Evolutionary conservation across 306 rosid species (phyloP), one percentile per base, ranked within the genome.

Genomic region (Lotus japonicus): DNA sequence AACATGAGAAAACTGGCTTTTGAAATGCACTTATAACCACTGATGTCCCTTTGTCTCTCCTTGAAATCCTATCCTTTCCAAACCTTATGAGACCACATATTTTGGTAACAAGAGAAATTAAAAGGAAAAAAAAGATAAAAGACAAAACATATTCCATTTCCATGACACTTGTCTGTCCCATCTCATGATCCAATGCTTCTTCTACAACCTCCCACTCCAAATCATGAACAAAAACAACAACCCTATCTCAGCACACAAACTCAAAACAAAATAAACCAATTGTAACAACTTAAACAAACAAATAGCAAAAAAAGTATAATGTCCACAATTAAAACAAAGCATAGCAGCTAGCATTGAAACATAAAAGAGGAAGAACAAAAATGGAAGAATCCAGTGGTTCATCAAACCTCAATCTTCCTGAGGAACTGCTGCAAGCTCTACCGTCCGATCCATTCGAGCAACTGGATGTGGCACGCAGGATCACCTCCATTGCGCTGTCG

Each of bases 391-490:
- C 85, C 44, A 70, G 85, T 72, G 77, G 57, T 43, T 33, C 86
- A 11, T 33, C 86, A n/a, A 73, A 64, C 56, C 74, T 84, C 52
- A 85, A 85, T 12, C 87, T 94, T 72, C 89, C 97, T 7, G 88
- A 85, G 44, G 95, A 86, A 42, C 60, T 94, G 11, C 52, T 94
- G 58, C 74, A 60, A 66, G 74, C 74, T 10, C 79, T 94, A 56
- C 97, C 99, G 45, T 78, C 90, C 0, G 96, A 94, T 90, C 98
- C 97, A 13, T 94, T 90, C 74, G 87, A 86, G 57, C 99, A 86
- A 46, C 96, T 94, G 11, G 96, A 94, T 61, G 96, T 94, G 81
- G 99, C 99, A 17, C 99, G 97, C 75, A 94, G 81, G 65, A 90
- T 90, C 80, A 88, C 87, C 1, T 94, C 95, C 84, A 77, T 90